Evolutionary conservation across 139 green algal genomes (phyloP).

Genomic region (Coelastrella sp.): DNA sequence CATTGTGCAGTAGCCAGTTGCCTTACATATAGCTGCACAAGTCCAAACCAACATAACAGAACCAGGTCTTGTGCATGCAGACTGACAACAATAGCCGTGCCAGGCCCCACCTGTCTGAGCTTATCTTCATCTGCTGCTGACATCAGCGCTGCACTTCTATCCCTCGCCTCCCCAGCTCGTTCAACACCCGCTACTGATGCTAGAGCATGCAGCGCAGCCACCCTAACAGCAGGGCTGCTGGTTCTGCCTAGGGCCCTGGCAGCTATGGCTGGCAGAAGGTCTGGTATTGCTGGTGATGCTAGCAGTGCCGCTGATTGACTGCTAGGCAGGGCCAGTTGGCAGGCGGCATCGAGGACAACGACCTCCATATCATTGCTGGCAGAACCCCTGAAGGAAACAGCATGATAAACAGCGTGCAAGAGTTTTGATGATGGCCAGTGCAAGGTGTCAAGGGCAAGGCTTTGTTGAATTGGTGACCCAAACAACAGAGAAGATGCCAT

Average conservation of each 20-base stretch:
- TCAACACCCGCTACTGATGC: conserved; percentile 43
- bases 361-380: conserved; percentile 13
- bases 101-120: background rate
- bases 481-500: background rate
- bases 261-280: conserved; percentile 2
- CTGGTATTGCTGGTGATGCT: background rate
- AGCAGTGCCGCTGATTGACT: conserved; percentile 1
- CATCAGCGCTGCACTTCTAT: conserved; percentile 45
- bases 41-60: background rate
- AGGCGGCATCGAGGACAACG: conserved; percentile 1
- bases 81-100: background rate
- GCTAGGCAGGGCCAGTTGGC: background rate
- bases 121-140: background rate
- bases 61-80: background rate
- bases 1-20: no score
- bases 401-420: background rate
- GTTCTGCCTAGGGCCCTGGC: conserved; percentile 47
- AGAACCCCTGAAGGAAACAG: conserved; percentile 11
- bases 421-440: no score
- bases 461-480: no score
- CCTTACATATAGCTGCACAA: background rate
- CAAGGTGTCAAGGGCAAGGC: no score
- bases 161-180: conserved; percentile 35
- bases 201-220: conserved; percentile 50
- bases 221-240: conserved; percentile 22